These are phyloP conservation scores for Cyclotella atomus DNA, from an alignment of 108 stramenopile genomes.

Conservation along the genomic window DNA sequence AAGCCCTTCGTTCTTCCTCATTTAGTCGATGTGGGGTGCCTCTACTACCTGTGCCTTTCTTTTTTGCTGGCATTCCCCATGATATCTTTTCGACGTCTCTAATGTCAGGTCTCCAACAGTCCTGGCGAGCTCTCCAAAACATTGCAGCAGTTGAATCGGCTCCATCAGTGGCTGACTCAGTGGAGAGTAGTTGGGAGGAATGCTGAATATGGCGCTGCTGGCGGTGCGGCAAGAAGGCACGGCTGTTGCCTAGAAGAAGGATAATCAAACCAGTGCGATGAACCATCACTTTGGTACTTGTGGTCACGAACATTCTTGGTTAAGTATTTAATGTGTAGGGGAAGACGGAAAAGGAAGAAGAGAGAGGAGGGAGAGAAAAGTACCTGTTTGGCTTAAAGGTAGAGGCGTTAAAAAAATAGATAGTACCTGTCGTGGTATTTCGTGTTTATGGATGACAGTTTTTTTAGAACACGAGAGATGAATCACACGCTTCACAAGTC, in stretches of 20 bases:
- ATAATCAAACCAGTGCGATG: too few relatives aligned
- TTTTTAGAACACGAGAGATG: too few relatives aligned
- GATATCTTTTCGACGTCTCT: constrained; percentile 85
- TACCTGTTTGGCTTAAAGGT: too few relatives aligned
- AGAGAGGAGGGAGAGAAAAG: too few relatives aligned
- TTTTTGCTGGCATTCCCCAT: constrained; percentile 85
- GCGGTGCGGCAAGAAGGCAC: background rate
- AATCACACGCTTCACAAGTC: too few relatives aligned
- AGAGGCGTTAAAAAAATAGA: too few relatives aligned
- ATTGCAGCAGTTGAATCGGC: background rate
- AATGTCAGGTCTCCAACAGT: constrained; percentile 75
- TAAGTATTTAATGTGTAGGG: too few relatives aligned
- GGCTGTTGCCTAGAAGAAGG: background rate
- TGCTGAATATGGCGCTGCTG: background rate
- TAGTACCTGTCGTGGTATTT: too few relatives aligned
- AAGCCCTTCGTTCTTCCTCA: constrained; percentile 71
- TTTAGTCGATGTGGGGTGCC: constrained; percentile 85
- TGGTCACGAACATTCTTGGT: too few relatives aligned
- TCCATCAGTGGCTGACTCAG: background rate
- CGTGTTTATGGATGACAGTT: too few relatives aligned
- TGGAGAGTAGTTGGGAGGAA: background rate
- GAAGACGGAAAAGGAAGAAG: too few relatives aligned
- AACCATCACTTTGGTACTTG: too few relatives aligned
- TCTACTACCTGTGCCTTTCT: constrained; percentile 81
- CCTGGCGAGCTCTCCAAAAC: constrained; percentile 60